Evolutionary conservation across 225 moss, liverwort and hornwort species (phyloP), one percentile per base, ranked within the genome.

Genomic region (Polytrichum commune): DNA sequence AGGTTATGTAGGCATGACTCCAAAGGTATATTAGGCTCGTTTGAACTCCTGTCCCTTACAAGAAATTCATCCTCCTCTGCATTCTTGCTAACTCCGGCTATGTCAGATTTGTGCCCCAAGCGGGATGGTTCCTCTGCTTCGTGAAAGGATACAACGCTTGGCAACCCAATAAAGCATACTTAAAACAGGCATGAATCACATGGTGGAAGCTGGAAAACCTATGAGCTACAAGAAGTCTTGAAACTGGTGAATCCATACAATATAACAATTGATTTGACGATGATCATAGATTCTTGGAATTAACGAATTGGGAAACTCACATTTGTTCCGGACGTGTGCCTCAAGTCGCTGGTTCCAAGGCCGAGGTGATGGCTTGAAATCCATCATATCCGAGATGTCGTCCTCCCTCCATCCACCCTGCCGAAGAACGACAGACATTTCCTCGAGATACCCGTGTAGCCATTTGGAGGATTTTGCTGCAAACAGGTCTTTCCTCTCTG

Each of bases 351-450:
- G 77, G 27, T 74, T 82, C 82, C 78, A 84, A 63, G 32, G 79
- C 55, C 70, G 68, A 5, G 79, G 82, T 61, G 77, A 69, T 70
- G 81, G 76, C 32, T 75, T 69, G 2, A 87, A 80, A 32, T 92
- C 91, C 81, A 93, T 90, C 85, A 96, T 96, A 72, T 96, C 96
- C 58, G 83, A 81, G 53, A 96, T 93, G 33, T 93, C 96, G 68
- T 89, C 90, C 77, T 92, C 92, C 63, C 85, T 84, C 96, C 96
- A 96, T 54, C 96, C 96, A 8, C 91, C 95, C 53, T 89, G 82
- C n/a, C 93, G 84, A 54, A 96, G 93, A 66, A 90, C 78, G 62
- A 87, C 58, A 32, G 90, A 85, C 57, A 93, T 78, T 69, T 96
- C 96, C 72, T 93, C 87, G 67, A 96, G 74, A 67, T 96, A 96